Evolutionary conservation across 352 stramenopile species (phyloP), one percentile per base, ranked within the genome.

Genomic region (Globisporangium camurandrum): DNA sequence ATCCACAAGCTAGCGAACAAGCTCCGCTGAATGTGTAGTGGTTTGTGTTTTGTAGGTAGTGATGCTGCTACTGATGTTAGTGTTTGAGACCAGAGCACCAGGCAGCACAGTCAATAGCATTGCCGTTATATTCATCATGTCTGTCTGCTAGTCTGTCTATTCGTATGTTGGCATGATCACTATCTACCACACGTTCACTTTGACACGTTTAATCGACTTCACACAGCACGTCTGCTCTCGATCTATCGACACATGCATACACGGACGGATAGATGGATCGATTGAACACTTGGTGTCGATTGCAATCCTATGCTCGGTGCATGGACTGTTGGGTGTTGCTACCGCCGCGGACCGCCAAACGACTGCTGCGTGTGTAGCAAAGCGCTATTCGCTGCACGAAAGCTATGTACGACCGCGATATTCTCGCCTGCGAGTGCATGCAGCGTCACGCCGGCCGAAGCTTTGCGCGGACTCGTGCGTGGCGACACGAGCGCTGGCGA

Each of bases 1-100:
- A 88, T 93, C 22, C 86, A 96, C 64, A 93, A 95, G 62, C 57
- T 86, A 33, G 78, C 78, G 26, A 88, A 65, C 10, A 76, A 69
- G 39, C 53, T 93, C 31, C 81, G 76, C 51, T 91, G 70, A 28
- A 19, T 31, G 22, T 17, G 4, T 22, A n/a, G 27, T 30, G 11
- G 31, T 11, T n/a, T n/a, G n/a, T n/a, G n/a, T n/a, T n/a, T n/a
- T n/a, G n/a, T n/a, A n/a, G n/a, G n/a, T n/a, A n/a, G n/a, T n/a
- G n/a, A n/a, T n/a, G n/a, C n/a, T n/a, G n/a, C n/a, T n/a, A n/a
- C n/a, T n/a, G n/a, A n/a, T n/a, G n/a, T n/a, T n/a, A n/a, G n/a
- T n/a, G n/a, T n/a, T n/a, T n/a, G n/a, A n/a, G n/a, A n/a, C n/a
- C n/a, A n/a, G n/a, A n/a, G n/a, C n/a, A n/a, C n/a, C n/a, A n/a